These are phyloP conservation scores for Pseudonitzschia pungens DNA, from an alignment of 108 stramenopile genomes.

Conservation along the genomic window DNA sequence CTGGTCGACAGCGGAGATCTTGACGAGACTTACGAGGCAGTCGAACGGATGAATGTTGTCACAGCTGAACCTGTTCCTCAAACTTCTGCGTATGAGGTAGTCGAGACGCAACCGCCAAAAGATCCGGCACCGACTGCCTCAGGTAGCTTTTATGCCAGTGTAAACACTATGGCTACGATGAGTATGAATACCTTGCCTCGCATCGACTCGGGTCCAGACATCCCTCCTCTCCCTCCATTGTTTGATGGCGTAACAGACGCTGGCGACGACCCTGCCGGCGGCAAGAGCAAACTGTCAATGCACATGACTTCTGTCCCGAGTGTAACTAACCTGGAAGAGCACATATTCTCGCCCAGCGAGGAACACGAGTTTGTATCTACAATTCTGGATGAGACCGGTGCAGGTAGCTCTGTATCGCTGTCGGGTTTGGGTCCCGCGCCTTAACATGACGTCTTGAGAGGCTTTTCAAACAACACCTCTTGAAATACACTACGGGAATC, in stretches of 20 bases:
- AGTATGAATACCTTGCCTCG: slow-evolving; percentile 35
- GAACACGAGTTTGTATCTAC: slow-evolving; percentile 87
- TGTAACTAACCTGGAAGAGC: slow-evolving; percentile 36
- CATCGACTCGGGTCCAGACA: slow-evolving; percentile 29
- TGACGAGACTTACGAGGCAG: slow-evolving; percentile 63
- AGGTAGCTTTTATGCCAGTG: slow-evolving; percentile 2
- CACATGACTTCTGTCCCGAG: slow-evolving; percentile 18
- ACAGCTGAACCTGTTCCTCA: not conserved
- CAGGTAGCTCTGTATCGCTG: slow-evolving; percentile 25
- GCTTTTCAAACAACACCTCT: no score
- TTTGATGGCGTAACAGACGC: slow-evolving; percentile 39
- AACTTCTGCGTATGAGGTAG: not conserved
- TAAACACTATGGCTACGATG: slow-evolving; percentile 16
- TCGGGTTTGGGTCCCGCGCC: not conserved
- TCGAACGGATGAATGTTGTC: slow-evolving; percentile 25
- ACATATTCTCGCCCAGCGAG: slow-evolving; percentile 63
- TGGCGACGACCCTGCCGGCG: slow-evolving; percentile 18
- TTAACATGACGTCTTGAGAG: not conserved
- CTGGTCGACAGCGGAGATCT: slow-evolving; percentile 80
- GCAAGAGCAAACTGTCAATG: slow-evolving; percentile 4
- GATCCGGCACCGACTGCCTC: slow-evolving; percentile 5
- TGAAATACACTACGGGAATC: no score
- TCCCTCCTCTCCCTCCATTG: slow-evolving; percentile 56
- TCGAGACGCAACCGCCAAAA: slow-evolving; percentile 5
- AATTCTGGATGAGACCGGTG: slow-evolving; percentile 58